A percentile compares a stretch with the other conserved stretches of the same genome.
Evolutionary conservation across 108 stramenopile genomes (phyloP).

Genomic region (Discostella stelligeroides): DNA sequence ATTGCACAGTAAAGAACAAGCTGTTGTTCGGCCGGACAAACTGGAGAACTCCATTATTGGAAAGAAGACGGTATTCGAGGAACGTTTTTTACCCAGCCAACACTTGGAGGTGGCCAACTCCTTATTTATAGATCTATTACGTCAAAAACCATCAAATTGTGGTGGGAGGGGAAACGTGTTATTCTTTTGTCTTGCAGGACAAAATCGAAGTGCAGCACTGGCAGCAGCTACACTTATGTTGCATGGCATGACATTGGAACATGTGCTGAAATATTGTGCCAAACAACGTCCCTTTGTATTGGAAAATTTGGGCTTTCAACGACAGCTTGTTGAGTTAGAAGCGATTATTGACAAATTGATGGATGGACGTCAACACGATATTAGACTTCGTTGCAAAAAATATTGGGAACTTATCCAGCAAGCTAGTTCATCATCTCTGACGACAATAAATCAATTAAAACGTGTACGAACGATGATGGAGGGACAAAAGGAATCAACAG

Average conservation of each 20-base stretch:
- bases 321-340: slow-evolving; percentile 72
- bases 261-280: slow-evolving; percentile 46
- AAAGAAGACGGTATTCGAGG: slow-evolving; percentile 12
- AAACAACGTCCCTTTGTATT: slow-evolving; percentile 66
- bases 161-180: slow-evolving; percentile 48
- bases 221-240: slow-evolving; percentile 63
- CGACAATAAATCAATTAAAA: slow-evolving; percentile 24
- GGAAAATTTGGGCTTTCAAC: slow-evolving; percentile 79
- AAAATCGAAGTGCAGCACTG: slow-evolving; percentile 59
- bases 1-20: slow-evolving; percentile 51
- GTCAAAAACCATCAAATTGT: slow-evolving; percentile 5
- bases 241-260: slow-evolving; percentile 59
- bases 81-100: slow-evolving; percentile 37
- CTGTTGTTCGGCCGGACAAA: slow-evolving; percentile 10
- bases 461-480: slow-evolving; percentile 33
- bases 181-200: slow-evolving; percentile 82
- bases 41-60: slow-evolving; percentile 5
- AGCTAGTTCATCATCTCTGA: slow-evolving; percentile 7
- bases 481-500: slow-evolving; percentile 24
- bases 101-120: slow-evolving; percentile 66
- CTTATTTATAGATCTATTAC: slow-evolving; percentile 53
- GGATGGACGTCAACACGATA: slow-evolving; percentile 9
- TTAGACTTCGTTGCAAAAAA: slow-evolving; percentile 10
- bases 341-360: slow-evolving; percentile 43
- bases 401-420: slow-evolving; percentile 38